A percentile compares a stretch with the other conserved stretches of the same genome.
Conservation (phyloP, 306 rosid genomes). For the Medicago lupulina region DNA sequence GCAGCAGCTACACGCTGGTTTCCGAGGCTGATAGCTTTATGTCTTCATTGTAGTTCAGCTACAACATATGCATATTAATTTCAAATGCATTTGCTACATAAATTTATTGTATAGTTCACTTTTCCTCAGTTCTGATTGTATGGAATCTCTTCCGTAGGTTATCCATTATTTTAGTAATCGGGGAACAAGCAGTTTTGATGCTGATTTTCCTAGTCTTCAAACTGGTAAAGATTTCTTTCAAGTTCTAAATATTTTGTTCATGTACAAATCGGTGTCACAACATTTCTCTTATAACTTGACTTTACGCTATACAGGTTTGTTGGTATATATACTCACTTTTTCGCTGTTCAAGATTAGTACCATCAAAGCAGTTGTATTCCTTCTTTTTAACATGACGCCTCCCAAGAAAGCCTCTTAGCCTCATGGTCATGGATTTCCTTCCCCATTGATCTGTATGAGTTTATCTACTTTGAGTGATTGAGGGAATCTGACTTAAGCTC, state of each 20-base stretch:
- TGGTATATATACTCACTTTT: slow-evolving; percentile 44
- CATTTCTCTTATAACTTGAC: background rate
- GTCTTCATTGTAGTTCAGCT: background rate
- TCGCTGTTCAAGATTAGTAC: slow-evolving; percentile 37
- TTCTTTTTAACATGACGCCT: slow-evolving; percentile 76
- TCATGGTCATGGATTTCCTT: background rate
- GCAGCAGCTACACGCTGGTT: background rate
- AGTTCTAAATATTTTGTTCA: slow-evolving; percentile 3
- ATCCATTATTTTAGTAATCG: slow-evolving; percentile 14
- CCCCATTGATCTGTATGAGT: slow-evolving; percentile 15
- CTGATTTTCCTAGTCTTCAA: slow-evolving; percentile 30
- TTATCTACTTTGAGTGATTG: slow-evolving; percentile 7
- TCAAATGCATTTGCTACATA: background rate
- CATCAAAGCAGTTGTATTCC: slow-evolving; percentile 46
- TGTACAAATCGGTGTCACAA: slow-evolving; percentile 11
- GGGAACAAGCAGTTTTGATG: background rate
- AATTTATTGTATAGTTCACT: too few species aligned
- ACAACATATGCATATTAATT: background rate
- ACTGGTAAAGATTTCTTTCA: slow-evolving; percentile 28
- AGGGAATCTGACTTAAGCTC: slow-evolving; percentile 12
- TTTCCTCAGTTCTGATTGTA: background rate
- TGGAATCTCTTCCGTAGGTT: slow-evolving; percentile 30
- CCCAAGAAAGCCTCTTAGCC: slow-evolving; percentile 64
- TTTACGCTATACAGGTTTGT: slow-evolving; percentile 50
- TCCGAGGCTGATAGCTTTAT: background rate